A percentile compares a stretch with the other conserved stretches of the same genome.
These are phyloP conservation scores for Vicia sativa DNA, from an alignment of 306 rosid species.

Conservation along the genomic window DNA sequence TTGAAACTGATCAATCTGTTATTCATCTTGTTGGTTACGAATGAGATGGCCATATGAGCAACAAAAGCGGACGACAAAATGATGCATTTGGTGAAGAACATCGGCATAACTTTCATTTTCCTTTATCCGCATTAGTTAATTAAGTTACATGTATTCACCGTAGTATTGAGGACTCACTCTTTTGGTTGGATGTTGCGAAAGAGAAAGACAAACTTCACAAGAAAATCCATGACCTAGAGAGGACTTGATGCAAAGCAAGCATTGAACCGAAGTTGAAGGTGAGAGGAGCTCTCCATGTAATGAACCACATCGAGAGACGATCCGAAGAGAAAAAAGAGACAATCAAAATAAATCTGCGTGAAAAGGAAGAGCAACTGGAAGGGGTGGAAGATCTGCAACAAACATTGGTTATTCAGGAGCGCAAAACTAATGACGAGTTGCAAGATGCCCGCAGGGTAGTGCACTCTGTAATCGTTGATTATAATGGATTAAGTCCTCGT, in stretches of 20 bases:
- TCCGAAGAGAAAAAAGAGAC: constrained; percentile 54
- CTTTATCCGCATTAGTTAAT: constrained; percentile 4
- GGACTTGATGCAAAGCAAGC: constrained; percentile 75
- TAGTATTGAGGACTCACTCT: neutral
- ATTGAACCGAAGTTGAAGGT: constrained; percentile 65
- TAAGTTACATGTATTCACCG: constrained; percentile 1
- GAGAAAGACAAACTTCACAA: constrained; percentile 60
- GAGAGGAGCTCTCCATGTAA: constrained; percentile 74
- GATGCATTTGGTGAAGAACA: constrained; percentile 66
- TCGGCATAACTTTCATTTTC: constrained; percentile 35
- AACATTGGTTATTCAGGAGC: constrained; percentile 60
- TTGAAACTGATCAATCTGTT: neutral
- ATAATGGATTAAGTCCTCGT: too few species aligned
- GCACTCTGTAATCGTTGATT: too few species aligned
- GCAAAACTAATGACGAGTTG: constrained; percentile 72
- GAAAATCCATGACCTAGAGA: constrained; percentile 60
- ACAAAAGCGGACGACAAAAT: constrained; percentile 65
- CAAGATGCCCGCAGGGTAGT: constrained; percentile 90
- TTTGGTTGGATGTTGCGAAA: constrained; percentile 47
- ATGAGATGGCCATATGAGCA: constrained; percentile 74
- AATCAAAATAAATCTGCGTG: constrained; percentile 48
- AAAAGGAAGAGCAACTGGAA: constrained; percentile 65
- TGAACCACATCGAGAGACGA: constrained; percentile 74
- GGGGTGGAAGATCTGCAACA: constrained; percentile 38
- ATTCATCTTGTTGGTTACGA: constrained; percentile 37